A percentile compares a stretch with the other conserved stretches of the same genome.
These are phyloP conservation scores for Pleurotus citrinopileatus DNA, from an alignment of 768 basidiomycete species.

Conservation along the genomic window DNA sequence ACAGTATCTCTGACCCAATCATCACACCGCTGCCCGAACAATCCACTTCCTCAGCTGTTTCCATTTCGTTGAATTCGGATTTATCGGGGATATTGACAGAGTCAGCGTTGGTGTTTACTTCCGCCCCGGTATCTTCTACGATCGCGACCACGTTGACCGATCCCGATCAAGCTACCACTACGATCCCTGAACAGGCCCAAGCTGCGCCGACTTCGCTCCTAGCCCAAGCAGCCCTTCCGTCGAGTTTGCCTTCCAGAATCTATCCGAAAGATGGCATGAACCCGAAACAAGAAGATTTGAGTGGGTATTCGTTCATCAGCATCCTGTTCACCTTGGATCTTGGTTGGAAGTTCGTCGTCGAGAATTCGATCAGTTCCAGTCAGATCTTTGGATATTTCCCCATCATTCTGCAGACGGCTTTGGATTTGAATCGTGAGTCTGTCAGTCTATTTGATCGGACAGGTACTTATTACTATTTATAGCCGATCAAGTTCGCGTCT, in stretches of 20 bases:
- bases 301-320: slow-evolving; percentile 51
- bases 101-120: slow-evolving; percentile 36
- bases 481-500: slow-evolving; percentile 36
- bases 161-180: slow-evolving; percentile 38
- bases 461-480: slow-evolving; percentile 7
- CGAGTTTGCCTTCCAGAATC: slow-evolving; percentile 59
- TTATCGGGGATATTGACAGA: slow-evolving; percentile 44
- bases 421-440: slow-evolving; percentile 28
- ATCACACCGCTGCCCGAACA: neutral
- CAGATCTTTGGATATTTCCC: slow-evolving; percentile 82
- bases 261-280: slow-evolving; percentile 36
- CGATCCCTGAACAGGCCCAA: slow-evolving; percentile 23
- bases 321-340: slow-evolving; percentile 59
- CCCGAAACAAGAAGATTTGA: slow-evolving; percentile 25
- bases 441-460: neutral
- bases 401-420: slow-evolving; percentile 28
- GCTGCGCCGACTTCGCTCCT: slow-evolving; percentile 22
- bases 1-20: slow-evolving; percentile 7
- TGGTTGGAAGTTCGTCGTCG: slow-evolving; percentile 70
- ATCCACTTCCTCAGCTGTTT: slow-evolving; percentile 10
- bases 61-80: slow-evolving; percentile 31
- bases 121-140: slow-evolving; percentile 27
- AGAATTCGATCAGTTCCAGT: slow-evolving; percentile 51
- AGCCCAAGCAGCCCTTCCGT: slow-evolving; percentile 45
- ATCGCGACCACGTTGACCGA: slow-evolving; percentile 31